A percentile compares a stretch with the other conserved stretches of the same genome.
Conservation (phyloP, 805 yeast genomes). For the Saitoella complicata region DNA sequence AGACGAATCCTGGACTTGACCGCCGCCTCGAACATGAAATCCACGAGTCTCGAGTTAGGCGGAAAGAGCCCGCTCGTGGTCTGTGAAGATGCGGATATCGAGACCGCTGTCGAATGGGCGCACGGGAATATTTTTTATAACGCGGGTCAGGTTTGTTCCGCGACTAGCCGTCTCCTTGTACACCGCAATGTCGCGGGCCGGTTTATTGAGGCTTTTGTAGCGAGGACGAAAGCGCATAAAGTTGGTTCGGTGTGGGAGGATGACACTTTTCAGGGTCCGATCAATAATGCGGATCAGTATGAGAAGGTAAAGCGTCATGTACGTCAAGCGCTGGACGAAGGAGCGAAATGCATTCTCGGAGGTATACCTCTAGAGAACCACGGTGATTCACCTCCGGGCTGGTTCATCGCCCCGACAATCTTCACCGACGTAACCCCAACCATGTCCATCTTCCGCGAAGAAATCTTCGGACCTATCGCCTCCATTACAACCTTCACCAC, state of each 20-base stretch:
- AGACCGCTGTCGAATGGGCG: slow-evolving; percentile 54
- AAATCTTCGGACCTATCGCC: slow-evolving; percentile 73
- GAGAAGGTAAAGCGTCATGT: slow-evolving; percentile 60
- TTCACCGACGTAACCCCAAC: slow-evolving; percentile 39
- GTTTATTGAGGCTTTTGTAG: slow-evolving; percentile 41
- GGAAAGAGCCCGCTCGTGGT: slow-evolving; percentile 88
- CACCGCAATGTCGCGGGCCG: slow-evolving; percentile 71
- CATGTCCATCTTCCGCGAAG: slow-evolving; percentile 48
- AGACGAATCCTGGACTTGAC: slow-evolving; percentile 53
- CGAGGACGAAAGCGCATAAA: slow-evolving; percentile 30
- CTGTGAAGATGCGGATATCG: slow-evolving; percentile 68
- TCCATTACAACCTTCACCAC: slow-evolving; percentile 47
- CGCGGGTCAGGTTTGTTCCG: slow-evolving; percentile 91
- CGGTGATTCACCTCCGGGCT: slow-evolving; percentile 35
- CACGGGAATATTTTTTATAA: slow-evolving; percentile 72
- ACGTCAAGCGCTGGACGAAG: slow-evolving; percentile 61
- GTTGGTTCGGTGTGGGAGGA: slow-evolving; percentile 72
- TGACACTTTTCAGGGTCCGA: slow-evolving; percentile 74
- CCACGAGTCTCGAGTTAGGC: slow-evolving; percentile 82
- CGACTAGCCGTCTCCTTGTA: slow-evolving; percentile 77
- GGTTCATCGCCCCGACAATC: slow-evolving; percentile 53
- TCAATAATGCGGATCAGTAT: slow-evolving; percentile 62
- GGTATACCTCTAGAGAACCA: slow-evolving; percentile 44
- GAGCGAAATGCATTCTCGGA: slow-evolving; percentile 67
- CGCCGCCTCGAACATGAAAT: slow-evolving; percentile 47